phyloP scores from a whole-genome alignment of 2,329 filamentous ascomycete genomes.

The Aspergillus flavus region DNA sequence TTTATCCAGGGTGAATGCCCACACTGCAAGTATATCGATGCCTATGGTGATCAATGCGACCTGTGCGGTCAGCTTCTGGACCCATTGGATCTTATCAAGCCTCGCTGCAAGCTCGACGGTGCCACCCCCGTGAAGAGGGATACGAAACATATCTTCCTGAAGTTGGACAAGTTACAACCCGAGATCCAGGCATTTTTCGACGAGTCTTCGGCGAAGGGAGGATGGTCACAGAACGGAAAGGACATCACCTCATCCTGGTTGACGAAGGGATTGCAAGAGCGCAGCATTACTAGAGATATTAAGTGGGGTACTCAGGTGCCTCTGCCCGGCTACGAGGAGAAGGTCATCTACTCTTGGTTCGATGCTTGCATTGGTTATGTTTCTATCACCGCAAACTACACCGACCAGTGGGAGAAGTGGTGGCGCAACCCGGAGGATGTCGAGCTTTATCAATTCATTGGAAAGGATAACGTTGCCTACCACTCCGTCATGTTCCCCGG shows the following conservation, averaged over 20 bases:
- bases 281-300: constrained; percentile 89
- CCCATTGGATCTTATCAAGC: constrained; percentile 76
- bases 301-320: constrained; percentile 78
- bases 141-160: constrained; percentile 91
- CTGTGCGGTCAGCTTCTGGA: constrained; percentile 73
- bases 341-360: constrained; percentile 93
- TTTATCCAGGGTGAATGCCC: constrained; percentile 56
- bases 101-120: constrained; percentile 88
- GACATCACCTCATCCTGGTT: constrained; percentile 52
- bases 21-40: constrained; percentile 64
- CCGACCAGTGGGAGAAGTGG: constrained; percentile 87
- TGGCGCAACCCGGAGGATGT: constrained; percentile 90
- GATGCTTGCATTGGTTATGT: constrained; percentile 92
- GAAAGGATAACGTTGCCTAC: constrained; percentile 87
- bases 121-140: constrained; percentile 75
- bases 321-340: constrained; percentile 65
- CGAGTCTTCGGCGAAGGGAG: constrained; percentile 70
- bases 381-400: constrained; percentile 92
- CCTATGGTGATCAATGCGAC: constrained; percentile 74
- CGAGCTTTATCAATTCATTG: constrained; percentile 91
- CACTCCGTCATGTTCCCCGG: constrained; percentile 91
- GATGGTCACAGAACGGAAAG: constrained; percentile 49
- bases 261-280: constrained; percentile 77
- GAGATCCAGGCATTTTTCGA: constrained; percentile 77
- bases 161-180: constrained; percentile 78